Conservation (phyloP, 2,329 filamentous ascomycete species). For the Purpureocillium takamizusanense region DNA sequence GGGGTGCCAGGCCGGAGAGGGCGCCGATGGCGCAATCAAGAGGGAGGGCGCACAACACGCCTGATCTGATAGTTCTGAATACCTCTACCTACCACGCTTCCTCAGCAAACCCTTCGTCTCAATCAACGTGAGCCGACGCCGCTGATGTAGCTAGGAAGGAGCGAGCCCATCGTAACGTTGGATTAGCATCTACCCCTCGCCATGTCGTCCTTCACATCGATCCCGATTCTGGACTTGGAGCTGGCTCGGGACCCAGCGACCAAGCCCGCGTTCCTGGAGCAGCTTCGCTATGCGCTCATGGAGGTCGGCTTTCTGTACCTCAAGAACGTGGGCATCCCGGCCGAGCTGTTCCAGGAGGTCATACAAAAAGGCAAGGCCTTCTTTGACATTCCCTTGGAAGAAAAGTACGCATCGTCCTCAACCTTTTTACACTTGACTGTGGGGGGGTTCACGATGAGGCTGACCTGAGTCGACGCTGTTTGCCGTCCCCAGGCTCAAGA, state of each 20-base stretch:
- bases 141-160: no score
- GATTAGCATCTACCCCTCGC: no score
- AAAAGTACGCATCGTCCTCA: slow-evolving; percentile 48
- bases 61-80: background rate
- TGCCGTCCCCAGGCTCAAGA: slow-evolving; percentile 52
- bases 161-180: no score
- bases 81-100: background rate
- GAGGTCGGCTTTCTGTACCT: slow-evolving; percentile 87
- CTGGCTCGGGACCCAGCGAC: slow-evolving; percentile 52
- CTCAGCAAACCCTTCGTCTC: no score
- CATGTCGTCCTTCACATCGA: slow-evolving; percentile 59
- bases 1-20: background rate
- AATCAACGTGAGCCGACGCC: no score
- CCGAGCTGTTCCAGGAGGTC: slow-evolving; percentile 55
- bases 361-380: slow-evolving; percentile 61
- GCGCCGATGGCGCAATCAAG: slow-evolving; percentile 2
- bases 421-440: no score
- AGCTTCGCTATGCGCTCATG: slow-evolving; percentile 67
- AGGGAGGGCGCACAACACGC: background rate
- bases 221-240: slow-evolving; percentile 71
- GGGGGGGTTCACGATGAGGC: no score
- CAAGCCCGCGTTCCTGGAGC: slow-evolving; percentile 62
- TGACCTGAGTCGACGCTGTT: no score
- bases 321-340: slow-evolving; percentile 66
- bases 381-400: slow-evolving; percentile 65